A percentile compares a stretch with the other conserved stretches of the same genome.
Conservation (phyloP, 495 filamentous ascomycete species). For the Echria macrotheca region DNA sequence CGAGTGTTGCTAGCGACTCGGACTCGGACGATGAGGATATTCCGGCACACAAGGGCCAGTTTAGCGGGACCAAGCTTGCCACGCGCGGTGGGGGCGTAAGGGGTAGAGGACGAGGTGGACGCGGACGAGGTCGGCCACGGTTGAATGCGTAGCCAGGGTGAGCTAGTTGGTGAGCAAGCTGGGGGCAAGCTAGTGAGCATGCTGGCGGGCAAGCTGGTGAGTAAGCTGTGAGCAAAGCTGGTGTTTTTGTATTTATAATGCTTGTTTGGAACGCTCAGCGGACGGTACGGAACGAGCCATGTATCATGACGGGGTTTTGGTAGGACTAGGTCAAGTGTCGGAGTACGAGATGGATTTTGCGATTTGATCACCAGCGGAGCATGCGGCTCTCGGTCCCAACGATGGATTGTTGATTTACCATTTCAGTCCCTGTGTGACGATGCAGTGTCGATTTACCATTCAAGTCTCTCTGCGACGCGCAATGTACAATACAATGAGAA, state of each 20-base stretch:
- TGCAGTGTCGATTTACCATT: no score
- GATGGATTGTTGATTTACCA: background rate
- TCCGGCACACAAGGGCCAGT: conserved; percentile 15
- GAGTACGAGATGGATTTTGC: background rate
- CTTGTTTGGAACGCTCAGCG: background rate
- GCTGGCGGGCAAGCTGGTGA: no score
- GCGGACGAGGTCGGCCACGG: conserved; percentile 8
- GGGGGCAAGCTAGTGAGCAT: no score
- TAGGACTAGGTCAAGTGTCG: background rate
- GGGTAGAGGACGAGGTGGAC: conserved; percentile 15
- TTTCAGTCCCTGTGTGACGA: background rate
- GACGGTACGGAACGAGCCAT: background rate
- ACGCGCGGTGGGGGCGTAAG: conserved; percentile 2
- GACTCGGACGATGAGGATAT: conserved; percentile 28
- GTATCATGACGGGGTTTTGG: background rate
- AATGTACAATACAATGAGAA: no score
- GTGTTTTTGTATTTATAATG: background rate
- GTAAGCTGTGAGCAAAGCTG: no score
- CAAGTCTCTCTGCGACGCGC: no score
- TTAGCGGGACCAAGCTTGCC: background rate
- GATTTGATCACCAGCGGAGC: no score
- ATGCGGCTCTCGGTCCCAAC: no score
- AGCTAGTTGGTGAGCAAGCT: no score
- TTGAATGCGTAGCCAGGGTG: background rate
- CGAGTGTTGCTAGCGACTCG: conserved; percentile 7